Percentiles rank a stretch among this genome's conserved stretches.
These are phyloP conservation scores for Podospora tetraspora DNA, from an alignment of 495 filamentous ascomycete species.

Conservation along the genomic window DNA sequence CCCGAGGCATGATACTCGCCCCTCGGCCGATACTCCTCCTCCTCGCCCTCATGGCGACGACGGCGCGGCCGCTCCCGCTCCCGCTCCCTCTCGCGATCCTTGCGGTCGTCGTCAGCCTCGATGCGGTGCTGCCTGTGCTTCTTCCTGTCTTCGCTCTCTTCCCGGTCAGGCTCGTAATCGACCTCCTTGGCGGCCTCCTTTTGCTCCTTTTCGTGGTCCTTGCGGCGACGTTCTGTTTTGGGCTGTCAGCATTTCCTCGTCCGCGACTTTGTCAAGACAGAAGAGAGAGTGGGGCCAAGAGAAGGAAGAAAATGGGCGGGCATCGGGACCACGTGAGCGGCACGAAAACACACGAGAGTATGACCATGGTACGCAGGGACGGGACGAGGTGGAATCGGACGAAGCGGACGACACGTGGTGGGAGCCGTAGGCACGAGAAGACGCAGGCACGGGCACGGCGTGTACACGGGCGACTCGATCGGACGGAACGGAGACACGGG, in stretches of 20 bases:
- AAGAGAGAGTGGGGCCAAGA: neutral
- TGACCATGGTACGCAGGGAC: neutral
- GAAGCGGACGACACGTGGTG: constrained; percentile 5
- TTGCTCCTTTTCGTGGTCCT: constrained; percentile 32
- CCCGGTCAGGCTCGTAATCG: constrained; percentile 15
- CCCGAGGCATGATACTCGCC: constrained; percentile 14
- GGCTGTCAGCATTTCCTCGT: constrained; percentile 19
- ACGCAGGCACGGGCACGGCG: neutral
- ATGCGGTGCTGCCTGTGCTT: constrained; percentile 28
- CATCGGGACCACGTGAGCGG: constrained; percentile 6
- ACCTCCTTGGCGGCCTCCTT: constrained; percentile 14
- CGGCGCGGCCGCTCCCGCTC: constrained; percentile 12
- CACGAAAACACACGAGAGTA: neutral
- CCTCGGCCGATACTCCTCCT: constrained; percentile 16
- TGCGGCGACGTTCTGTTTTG: constrained; percentile 32
- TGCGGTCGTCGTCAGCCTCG: constrained; percentile 25
- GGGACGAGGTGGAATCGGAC: constrained; percentile 3
- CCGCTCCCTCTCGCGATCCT: constrained; percentile 20
- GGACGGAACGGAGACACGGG: neutral
- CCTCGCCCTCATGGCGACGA: constrained; percentile 15
- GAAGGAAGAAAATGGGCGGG: neutral
- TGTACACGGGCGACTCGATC: neutral
- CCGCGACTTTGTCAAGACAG: neutral
- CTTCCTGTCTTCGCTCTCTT: constrained; percentile 26
- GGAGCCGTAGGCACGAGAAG: neutral